Base-by-base conservation (phyloP, 139 green algal genomes). In the Chlorella ohadii region DNA sequence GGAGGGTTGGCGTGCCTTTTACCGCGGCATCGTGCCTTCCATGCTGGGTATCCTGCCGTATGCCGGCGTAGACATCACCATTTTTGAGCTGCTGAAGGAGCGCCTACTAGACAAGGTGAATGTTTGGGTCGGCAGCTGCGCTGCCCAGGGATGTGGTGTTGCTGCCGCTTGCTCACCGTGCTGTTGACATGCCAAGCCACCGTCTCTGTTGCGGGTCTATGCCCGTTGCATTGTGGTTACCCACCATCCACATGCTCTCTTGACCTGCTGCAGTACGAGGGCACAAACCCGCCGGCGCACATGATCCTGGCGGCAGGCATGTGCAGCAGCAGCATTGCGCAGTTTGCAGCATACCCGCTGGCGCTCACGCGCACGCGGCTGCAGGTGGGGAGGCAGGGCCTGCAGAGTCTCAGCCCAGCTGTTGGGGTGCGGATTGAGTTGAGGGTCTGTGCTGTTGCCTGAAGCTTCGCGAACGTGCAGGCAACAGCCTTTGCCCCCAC, bases 31-130 rank as follows among this genome's bases (percentile, higher is more conserved):
- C 36, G 57, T 94, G 64, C 57, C 65, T 6, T 28, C 85, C n/a
- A 86, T 93, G 91, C 72, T 94, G 17, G 95, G 95, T 64, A 98
- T 98, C 82, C 83, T 98, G 74, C 95, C 95, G 7, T 98, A 97
- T 74, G 95, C 95, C 27, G 95, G 95, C 0, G 92, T 96, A 13
- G 95, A 98, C 91, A 98, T 98, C 59, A 90, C 92, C 11, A 84
- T 92, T 41, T 98, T 98, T 88, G 93, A 98, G 89, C 87, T 97
- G 34, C 80, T 98, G 13, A 97, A 97, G 76, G 89, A 97, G 73
- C 65, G 86, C 23, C 76, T 98, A 85, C 88, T 96, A 56, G 92
- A 95, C 25, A 39, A 84, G 78, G 76, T 68, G 55, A 19, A 31
- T 9, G 44, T 9, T 51, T 51, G 44, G 6, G 44, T 51, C 9